Base-by-base conservation (phyloP, 2,329 filamentous ascomycete species). In the Bipolaris bicolor region DNA sequence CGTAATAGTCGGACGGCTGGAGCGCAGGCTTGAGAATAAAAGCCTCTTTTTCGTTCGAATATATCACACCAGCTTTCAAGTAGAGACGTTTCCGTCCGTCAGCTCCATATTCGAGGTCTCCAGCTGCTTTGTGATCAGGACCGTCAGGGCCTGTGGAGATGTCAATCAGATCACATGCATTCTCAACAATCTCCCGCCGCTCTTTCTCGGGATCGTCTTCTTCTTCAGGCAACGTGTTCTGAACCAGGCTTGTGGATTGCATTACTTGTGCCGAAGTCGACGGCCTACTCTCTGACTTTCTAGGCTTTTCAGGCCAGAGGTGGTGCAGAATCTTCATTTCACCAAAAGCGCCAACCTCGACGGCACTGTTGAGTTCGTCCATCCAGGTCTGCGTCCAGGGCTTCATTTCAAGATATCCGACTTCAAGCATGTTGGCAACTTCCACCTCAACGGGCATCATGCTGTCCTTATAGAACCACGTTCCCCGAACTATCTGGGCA, bases 401-500 rank as follows among this genome's bases (percentile, higher is more conserved):
- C 52, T 88, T 88, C 49, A 98, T 81, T 69, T 96, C 91, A 54
- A 89, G 81, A 72, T 96, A 99, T 5, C 94, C 93, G n/a, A 88
- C 85, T 74, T 99, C 95, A 1, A 99, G 83, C 75, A 93, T 92
- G 67, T 98, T 99, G 7, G 95, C 92, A 33, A 97, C 89, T 15
- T 86, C 81, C 0, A 91, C 86, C 61, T 96, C 91, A 5, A 99
- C 86, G 0, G 95, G 95, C 57, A 91, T 81, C 92, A 98, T 97
- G 1, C 90, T 94, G 71, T 97, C 93, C 79, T 90, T 90, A 77
- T 98, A 98, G 74, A 99, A 99, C 95, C 95, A 99, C 0, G 94
- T 98, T 0, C 90, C 92, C 63, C 95, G 84, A 55, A 90, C 83
- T 1, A 98, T 92, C 34, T 88, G 82, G 6, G 91, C 89, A 31